Evolutionary conservation across 2,329 filamentous ascomycete genomes (phyloP).

Genomic region (Diaporthe velutina): DNA sequence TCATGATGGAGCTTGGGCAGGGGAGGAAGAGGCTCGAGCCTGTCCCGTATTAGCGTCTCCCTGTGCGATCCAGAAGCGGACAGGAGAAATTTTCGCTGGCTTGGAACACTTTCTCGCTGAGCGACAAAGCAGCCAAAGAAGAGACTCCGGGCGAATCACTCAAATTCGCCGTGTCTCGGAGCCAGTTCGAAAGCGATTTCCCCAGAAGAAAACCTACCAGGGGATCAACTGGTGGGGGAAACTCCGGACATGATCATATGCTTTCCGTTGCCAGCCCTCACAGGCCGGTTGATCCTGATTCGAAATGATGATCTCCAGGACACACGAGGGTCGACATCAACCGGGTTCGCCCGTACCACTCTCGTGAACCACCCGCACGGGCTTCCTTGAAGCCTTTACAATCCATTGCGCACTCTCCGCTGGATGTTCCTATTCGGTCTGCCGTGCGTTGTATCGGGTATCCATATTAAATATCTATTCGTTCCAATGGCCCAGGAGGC

Average conservation of each 20-base stretch:
- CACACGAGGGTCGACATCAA: neutral
- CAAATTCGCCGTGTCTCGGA: neutral
- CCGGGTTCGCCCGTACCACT: neutral
- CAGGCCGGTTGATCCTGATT: neutral
- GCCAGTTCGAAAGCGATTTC: no score
- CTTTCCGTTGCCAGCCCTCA: neutral
- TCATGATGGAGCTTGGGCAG: slow-evolving; percentile 73
- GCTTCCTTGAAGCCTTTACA: neutral
- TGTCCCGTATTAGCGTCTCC: neutral
- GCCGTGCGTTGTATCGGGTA: neutral
- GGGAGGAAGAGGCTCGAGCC: slow-evolving; percentile 43
- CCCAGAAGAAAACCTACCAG: no score
- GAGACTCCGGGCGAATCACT: neutral
- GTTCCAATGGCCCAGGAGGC: no score
- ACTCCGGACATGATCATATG: neutral
- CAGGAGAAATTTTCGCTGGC: neutral
- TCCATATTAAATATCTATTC: neutral
- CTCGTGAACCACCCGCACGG: neutral
- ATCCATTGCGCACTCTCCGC: no score
- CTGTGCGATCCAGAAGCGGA: neutral
- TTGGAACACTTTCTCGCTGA: neutral
- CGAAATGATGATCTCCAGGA: neutral
- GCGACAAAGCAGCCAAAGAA: neutral
- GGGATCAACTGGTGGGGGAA: no score
- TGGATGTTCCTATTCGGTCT: neutral